These are phyloP conservation scores for Heliamphora pulchella DNA, from an alignment of 179 eudicot species.

Conservation along the genomic window DNA sequence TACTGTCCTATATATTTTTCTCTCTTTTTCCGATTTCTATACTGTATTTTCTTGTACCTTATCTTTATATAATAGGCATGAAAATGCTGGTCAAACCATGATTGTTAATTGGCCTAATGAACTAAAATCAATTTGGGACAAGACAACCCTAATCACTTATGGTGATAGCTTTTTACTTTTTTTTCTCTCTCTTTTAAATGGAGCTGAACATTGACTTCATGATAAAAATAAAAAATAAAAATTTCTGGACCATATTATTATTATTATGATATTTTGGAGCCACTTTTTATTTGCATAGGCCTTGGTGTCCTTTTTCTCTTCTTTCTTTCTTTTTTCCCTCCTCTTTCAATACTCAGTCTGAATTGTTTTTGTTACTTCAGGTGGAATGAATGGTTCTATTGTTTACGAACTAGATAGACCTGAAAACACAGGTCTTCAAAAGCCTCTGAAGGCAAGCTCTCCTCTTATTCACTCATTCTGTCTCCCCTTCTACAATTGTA, in stretches of 20 bases:
- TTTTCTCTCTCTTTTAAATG: background rate
- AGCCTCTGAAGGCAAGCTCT: slow-evolving; percentile 62
- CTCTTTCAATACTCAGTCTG: background rate
- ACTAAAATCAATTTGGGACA: background rate
- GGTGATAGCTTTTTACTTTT: background rate
- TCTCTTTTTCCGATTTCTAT: background rate
- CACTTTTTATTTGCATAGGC: background rate
- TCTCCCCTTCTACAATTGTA: background rate
- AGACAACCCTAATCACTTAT: background rate
- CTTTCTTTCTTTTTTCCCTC: background rate
- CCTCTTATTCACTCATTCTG: background rate
- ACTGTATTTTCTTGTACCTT: background rate
- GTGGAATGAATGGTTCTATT: slow-evolving; percentile 98
- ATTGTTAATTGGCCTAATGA: background rate
- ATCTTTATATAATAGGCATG: background rate
- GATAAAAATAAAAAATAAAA: background rate
- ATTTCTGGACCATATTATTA: background rate
- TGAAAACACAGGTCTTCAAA: slow-evolving; percentile 74
- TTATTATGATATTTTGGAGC: background rate
- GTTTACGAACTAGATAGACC: slow-evolving; percentile 83
- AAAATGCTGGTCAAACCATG: background rate
- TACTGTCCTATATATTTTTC: background rate
- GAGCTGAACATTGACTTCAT: background rate
- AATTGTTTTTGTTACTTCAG: slow-evolving; percentile 30
- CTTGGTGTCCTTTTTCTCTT: background rate